These are phyloP conservation scores for Metschnikowia proteae DNA, from an alignment of 805 yeast genomes.

Conservation along the genomic window DNA sequence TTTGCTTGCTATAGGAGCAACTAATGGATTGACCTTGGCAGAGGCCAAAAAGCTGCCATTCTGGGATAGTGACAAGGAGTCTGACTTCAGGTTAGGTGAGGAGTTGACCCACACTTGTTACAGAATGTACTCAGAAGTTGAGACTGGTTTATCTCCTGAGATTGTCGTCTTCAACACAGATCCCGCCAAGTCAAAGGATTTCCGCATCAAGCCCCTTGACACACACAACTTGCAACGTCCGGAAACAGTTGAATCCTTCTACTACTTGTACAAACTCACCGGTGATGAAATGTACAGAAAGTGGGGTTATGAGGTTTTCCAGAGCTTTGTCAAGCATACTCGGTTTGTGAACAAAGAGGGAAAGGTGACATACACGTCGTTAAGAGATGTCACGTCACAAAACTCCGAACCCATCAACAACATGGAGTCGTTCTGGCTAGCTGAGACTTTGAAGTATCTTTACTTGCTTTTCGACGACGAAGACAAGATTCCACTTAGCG, in stretches of 20 bases:
- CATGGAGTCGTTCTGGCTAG: conserved; percentile 90
- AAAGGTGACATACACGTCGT: conserved; percentile 53
- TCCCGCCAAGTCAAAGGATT: conserved; percentile 46
- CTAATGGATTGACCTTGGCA: conserved; percentile 58
- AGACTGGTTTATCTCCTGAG: conserved; percentile 84
- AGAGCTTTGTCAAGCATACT: conserved; percentile 61
- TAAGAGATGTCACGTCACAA: conserved; percentile 58
- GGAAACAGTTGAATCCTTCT: conserved; percentile 87
- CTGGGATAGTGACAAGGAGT: conserved; percentile 59
- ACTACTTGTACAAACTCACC: conserved; percentile 73
- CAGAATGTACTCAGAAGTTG: conserved; percentile 70
- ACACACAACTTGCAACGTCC: conserved; percentile 88
- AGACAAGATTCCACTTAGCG: conserved; percentile 58
- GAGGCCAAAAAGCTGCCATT: conserved; percentile 51
- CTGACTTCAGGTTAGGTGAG: conserved; percentile 65
- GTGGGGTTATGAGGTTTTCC: conserved; percentile 87
- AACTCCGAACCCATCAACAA: conserved; percentile 62
- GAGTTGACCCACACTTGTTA: conserved; percentile 79
- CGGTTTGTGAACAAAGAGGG: conserved; percentile 42
- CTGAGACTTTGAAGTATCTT: conserved; percentile 86
- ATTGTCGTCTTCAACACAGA: conserved; percentile 77
- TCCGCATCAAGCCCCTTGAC: conserved; percentile 65
- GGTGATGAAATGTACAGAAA: conserved; percentile 76
- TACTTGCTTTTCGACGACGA: conserved; percentile 47
- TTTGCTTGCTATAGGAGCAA: conserved; percentile 82